Conservation (phyloP, 179 eudicot genomes). For the Beta corolliflora region DNA sequence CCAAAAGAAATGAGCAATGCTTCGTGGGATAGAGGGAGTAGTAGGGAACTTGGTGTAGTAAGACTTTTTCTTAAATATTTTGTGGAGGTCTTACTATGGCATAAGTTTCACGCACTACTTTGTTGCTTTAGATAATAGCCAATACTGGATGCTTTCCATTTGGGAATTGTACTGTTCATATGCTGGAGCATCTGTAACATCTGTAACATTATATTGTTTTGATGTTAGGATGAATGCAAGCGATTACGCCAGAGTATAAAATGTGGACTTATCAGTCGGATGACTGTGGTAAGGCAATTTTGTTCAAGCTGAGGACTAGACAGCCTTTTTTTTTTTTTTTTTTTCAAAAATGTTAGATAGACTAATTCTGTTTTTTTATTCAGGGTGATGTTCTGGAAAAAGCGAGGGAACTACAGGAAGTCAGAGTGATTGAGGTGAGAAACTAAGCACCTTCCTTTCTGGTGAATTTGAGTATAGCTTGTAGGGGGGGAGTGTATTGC, state of each 20-base stretch:
- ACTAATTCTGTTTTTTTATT: slow-evolving; percentile 22
- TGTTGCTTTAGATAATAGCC: not conserved
- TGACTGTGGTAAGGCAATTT: slow-evolving; percentile 80
- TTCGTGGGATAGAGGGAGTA: not conserved
- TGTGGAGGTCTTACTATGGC: not conserved
- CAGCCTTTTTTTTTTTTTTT: not conserved
- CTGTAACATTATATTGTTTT: slow-evolving; percentile 17
- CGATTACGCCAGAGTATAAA: slow-evolving; percentile 96
- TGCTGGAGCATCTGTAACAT: not conserved
- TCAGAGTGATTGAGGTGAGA: slow-evolving; percentile 89
- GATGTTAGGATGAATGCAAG: slow-evolving; percentile 89
- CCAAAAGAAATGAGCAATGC: too few relatives aligned
- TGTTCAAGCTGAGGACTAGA: not conserved
- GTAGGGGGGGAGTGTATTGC: not conserved
- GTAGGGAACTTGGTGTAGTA: not conserved
- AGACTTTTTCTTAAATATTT: not conserved
- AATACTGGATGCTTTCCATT: not conserved
- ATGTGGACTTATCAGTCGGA: slow-evolving; percentile 81
- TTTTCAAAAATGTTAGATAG: not conserved
- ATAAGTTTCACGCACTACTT: not conserved
- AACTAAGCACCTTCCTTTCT: slow-evolving; percentile 18
- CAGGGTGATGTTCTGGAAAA: slow-evolving; percentile 95
- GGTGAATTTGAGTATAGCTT: not conserved
- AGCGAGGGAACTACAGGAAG: slow-evolving; percentile 73
- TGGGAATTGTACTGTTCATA: not conserved